Base-by-base conservation (phyloP, 371 early-diverging fungal genomes). In the Chytridium lagenaria region DNA sequence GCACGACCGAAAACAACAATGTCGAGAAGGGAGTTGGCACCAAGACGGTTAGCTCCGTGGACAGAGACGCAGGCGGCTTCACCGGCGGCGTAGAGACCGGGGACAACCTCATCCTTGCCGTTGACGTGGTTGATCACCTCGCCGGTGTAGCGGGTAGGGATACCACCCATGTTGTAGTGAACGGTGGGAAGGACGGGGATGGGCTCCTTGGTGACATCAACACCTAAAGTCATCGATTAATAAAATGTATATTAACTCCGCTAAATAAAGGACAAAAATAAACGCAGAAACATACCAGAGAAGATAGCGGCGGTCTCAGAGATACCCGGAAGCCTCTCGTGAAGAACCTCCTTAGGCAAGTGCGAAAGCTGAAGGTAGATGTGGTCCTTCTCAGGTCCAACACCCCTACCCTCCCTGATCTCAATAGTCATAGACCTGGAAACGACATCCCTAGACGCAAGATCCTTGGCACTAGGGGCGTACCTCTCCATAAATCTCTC, bases 141-240 rank as follows among this genome's bases (percentile, higher is more conserved):
- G 75, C 98, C 98, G 65, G 97, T 97, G 91, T 94, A 98, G 69
- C 89, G 89, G 57, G 98, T 97, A 37, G 98, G 98, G 73, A 98
- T 98, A 84, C 98, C 98, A 81, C 98, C 98, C 98, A 98, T 98
- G 89, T 98, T 98, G 91, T 98, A 98, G 84, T 98, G 98, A 76
- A 98, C 98, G 72, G 98, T 98, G 72, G 98, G 98, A 68, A 98
- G 86, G 55, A 98, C 98, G n/a, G 98, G 98, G 81, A 98, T 98
- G 51, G 98, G 97, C 81, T 98, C 97, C 90, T 97, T 97, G 82
- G 98, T 98, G 39, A 98, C 97, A 87, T 98, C 97, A 61, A 98
- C 98, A 83, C 96, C 96, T 67, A 92, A 88, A 39, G 66, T 1
- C 50, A 65, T 65, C 12, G 19, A 19, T 44, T 12, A 44, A 44